Conservation (phyloP, 805 yeast species). For the Hanseniaspora lindneri region DNA sequence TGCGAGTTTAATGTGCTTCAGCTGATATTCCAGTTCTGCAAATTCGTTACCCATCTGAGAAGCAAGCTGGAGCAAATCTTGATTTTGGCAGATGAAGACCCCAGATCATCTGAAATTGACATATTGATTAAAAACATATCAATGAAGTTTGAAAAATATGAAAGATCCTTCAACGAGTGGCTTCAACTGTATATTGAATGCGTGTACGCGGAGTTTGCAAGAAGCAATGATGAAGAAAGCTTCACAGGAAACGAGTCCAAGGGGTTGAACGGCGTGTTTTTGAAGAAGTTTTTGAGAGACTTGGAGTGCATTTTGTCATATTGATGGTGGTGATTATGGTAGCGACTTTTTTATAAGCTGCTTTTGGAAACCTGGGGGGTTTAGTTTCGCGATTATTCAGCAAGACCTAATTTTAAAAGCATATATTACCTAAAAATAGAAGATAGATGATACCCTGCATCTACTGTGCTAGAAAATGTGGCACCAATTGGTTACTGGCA, state of each 20-base stretch:
- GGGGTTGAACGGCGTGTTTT: conserved; percentile 2
- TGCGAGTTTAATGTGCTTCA: conserved; percentile 27
- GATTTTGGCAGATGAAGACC: background rate
- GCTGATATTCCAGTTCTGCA: conserved; percentile 26
- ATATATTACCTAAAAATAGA: too few relatives aligned
- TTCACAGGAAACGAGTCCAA: background rate
- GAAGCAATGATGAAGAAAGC: conserved; percentile 39
- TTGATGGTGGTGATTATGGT: background rate
- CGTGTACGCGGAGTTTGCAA: conserved; percentile 52
- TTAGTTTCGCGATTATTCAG: too few relatives aligned
- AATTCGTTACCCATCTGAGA: conserved; percentile 28
- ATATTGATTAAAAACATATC: background rate
- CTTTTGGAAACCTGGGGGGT: too few relatives aligned
- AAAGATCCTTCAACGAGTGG: conserved; percentile 34
- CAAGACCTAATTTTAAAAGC: too few relatives aligned
- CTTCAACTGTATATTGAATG: conserved; percentile 48
- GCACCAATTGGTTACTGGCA: too few relatives aligned
- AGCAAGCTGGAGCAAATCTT: conserved; percentile 37
- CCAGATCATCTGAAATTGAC: background rate
- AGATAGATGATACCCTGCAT: too few relatives aligned
- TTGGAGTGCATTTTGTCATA: conserved; percentile 2
- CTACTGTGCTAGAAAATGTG: too few relatives aligned
- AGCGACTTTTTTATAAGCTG: background rate
- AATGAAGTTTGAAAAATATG: conserved; percentile 22
- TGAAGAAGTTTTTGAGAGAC: conserved; percentile 11